Conservation (phyloP, 1,284 basidiomycete genomes). For the Wolfiporia cocos region DNA sequence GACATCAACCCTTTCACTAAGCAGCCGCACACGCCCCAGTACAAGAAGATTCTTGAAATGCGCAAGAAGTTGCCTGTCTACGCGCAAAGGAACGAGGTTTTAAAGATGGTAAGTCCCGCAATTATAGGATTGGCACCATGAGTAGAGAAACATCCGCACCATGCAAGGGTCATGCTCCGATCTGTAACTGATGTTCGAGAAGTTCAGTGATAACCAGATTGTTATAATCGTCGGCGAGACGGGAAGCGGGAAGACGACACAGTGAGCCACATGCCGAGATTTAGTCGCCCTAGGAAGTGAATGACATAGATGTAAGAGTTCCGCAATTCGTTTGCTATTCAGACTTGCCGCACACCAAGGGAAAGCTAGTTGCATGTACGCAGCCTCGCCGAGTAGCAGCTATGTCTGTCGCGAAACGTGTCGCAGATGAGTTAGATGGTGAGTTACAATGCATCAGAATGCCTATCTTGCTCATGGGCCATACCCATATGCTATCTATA, state of each 20-base stretch:
- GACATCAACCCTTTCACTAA: constrained; percentile 90
- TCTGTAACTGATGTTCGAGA: constrained; percentile 28
- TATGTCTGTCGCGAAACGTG: constrained; percentile 97
- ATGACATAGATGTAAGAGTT: constrained; percentile 37
- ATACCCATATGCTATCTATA: constrained; percentile 25
- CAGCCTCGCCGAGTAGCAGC: constrained; percentile 97
- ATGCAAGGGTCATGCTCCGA: constrained; percentile 17
- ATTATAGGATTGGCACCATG: constrained; percentile 15
- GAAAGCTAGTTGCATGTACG: constrained; percentile 94
- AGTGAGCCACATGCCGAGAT: constrained; percentile 44
- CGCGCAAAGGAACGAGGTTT: constrained; percentile 90
- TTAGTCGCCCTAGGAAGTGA: constrained; percentile 4
- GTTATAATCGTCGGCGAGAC: constrained; percentile 98
- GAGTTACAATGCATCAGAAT: constrained; percentile 21
- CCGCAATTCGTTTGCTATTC: constrained; percentile 95
- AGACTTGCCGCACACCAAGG: constrained; percentile 84
- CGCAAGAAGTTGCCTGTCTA: constrained; percentile 92
- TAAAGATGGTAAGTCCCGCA: constrained; percentile 64
- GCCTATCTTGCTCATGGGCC: neutral
- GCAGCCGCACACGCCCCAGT: constrained; percentile 69
- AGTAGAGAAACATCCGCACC: constrained; percentile 32
- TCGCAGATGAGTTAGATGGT: constrained; percentile 98
- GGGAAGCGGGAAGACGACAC: constrained; percentile 97
- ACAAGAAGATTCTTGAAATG: constrained; percentile 82
- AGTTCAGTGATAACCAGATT: constrained; percentile 87